phyloP scores from a whole-genome alignment of 495 filamentous ascomycete species.

The Penicillium daleae region DNA sequence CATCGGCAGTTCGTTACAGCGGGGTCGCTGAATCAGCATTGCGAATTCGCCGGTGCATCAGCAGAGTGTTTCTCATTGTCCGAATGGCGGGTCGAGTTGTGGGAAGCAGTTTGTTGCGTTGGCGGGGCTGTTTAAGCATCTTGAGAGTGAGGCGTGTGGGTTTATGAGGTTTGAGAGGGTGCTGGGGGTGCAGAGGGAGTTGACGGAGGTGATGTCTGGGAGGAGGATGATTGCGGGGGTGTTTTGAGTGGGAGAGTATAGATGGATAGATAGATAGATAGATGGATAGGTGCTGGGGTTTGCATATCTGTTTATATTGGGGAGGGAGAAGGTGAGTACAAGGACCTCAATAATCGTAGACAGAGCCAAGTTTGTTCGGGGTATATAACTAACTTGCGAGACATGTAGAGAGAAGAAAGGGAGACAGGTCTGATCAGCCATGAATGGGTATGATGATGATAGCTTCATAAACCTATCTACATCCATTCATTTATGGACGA shows the following conservation, averaged over 20 bases:
- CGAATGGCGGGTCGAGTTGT: slow-evolving; percentile 40
- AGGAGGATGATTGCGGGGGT: background rate
- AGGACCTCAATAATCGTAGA: too few relatives aligned
- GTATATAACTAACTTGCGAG: too few relatives aligned
- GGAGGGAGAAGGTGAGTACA: too few relatives aligned
- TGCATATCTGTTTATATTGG: too few relatives aligned
- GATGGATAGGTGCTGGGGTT: background rate
- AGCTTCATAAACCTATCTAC: too few relatives aligned
- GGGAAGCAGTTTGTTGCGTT: slow-evolving; percentile 49
- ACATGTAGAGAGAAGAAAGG: too few relatives aligned
- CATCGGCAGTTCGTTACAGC: slow-evolving; percentile 36
- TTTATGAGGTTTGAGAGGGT: slow-evolving; percentile 54
- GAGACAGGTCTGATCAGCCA: too few relatives aligned
- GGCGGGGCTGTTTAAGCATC: slow-evolving; percentile 55
- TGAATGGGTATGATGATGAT: too few relatives aligned
- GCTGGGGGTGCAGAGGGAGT: background rate
- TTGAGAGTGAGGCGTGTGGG: slow-evolving; percentile 58
- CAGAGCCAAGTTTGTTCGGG: too few relatives aligned
- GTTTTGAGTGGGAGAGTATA: background rate
- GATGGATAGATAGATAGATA: too few relatives aligned
- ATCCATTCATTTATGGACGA: too few relatives aligned
- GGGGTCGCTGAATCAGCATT: slow-evolving; percentile 35
- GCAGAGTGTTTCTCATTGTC: slow-evolving; percentile 58
- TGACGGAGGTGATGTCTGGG: background rate
- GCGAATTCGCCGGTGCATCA: slow-evolving; percentile 45